These are phyloP conservation scores for Neoboletus subvelutipes DNA, from an alignment of 768 basidiomycete species.

Conservation along the genomic window DNA sequence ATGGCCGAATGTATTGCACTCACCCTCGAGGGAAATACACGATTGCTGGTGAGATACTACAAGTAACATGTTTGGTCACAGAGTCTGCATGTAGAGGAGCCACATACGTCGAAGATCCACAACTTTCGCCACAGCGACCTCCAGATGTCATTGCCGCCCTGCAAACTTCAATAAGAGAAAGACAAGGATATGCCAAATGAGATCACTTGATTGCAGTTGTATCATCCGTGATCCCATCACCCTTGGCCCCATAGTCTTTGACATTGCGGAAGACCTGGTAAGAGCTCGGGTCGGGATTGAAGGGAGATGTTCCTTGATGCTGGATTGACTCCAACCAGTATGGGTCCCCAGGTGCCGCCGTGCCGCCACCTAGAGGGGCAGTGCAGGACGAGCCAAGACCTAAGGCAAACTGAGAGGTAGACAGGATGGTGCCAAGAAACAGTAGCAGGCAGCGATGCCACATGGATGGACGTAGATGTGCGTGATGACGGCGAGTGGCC, in stretches of 20 bases:
- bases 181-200: neutral
- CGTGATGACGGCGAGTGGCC: neutral
- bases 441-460: neutral
- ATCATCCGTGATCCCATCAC: constrained; percentile 67
- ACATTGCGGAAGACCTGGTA: too few relatives aligned
- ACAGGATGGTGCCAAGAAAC: constrained; percentile 3
- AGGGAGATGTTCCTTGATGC: constrained; percentile 65
- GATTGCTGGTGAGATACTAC: constrained; percentile 53
- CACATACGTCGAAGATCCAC: constrained; percentile 52
- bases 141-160: too few relatives aligned
- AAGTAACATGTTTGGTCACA: neutral
- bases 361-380: constrained; percentile 31
- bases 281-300: constrained; percentile 47
- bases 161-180: neutral
- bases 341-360: constrained; percentile 49
- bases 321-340: constrained; percentile 70
- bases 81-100: neutral
- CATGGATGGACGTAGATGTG: neutral
- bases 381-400: constrained; percentile 38
- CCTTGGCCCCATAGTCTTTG: constrained; percentile 47
- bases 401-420: constrained; percentile 8
- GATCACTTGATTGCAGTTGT: constrained; percentile 67
- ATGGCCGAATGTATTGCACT: neutral
- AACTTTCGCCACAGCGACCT: constrained; percentile 55
- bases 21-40: constrained; percentile 72